Percentiles rank a stretch among this genome's conserved stretches.
These are phyloP conservation scores for Diaporthe aspalathi DNA, from an alignment of 2,329 filamentous ascomycete genomes.

Conservation along the genomic window DNA sequence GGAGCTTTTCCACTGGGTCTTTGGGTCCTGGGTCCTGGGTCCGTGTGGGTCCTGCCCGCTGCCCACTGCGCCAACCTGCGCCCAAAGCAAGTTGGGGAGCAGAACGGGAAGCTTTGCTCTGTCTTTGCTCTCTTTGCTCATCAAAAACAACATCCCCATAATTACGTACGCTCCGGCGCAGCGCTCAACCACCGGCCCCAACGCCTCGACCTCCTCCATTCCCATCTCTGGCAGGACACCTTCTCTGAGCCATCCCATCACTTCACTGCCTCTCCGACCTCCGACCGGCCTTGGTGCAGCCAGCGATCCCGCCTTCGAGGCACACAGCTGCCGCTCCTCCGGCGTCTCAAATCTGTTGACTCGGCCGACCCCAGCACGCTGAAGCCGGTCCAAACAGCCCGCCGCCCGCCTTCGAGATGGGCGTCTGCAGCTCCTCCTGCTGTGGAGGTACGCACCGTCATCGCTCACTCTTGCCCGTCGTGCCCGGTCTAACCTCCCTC, in stretches of 20 bases:
- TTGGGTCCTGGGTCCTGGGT: too few species aligned
- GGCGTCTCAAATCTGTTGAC: constrained; percentile 26
- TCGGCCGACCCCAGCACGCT: constrained; percentile 32
- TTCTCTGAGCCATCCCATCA: constrained; percentile 5
- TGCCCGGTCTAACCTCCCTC: constrained; percentile 40
- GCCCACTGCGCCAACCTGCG: constrained; percentile 8
- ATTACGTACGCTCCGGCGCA: constrained; percentile 37
- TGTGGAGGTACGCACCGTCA: constrained; percentile 61
- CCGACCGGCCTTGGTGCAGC: constrained; percentile 11
- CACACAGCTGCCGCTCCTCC: constrained; percentile 35
- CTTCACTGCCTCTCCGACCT: constrained; percentile 8
- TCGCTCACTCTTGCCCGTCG: constrained; percentile 28
- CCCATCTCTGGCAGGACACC: constrained; percentile 24
- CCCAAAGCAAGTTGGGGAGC: constrained; percentile 14
- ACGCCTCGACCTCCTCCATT: constrained; percentile 34
- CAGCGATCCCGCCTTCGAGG: constrained; percentile 35
- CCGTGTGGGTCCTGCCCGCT: background rate
- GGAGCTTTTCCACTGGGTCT: constrained; percentile 26
- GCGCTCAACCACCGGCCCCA: constrained; percentile 30
- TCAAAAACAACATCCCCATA: constrained; percentile 33
- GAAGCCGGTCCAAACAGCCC: constrained; percentile 35
- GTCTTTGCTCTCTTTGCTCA: constrained; percentile 5
- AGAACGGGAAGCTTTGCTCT: constrained; percentile 3
- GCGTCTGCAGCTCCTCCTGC: constrained; percentile 71
- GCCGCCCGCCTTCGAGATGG: constrained; percentile 60